Evolutionary conservation across 176 grass and related monocot species (phyloP), one percentile per base, ranked within the genome.

Genomic region (Avena eriantha): DNA sequence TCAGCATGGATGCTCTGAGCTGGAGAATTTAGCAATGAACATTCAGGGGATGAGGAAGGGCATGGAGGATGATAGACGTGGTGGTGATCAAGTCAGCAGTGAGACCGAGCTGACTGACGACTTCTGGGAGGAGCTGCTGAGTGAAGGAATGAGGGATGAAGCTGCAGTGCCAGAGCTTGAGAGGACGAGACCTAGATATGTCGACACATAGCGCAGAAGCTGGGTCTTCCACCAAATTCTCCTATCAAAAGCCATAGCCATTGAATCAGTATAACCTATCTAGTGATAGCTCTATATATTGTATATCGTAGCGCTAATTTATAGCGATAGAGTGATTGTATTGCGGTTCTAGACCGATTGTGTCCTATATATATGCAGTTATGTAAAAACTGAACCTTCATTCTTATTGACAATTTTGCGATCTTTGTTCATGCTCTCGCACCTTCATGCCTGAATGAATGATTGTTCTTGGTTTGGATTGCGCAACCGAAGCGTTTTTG

Each of bases 91-190:
- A 14, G 10, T 22, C 41, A 50, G 81, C n/a, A 23, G 31, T 8
- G 87, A 88, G 21, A 53, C 55, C 10, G 84, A 90, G 48, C 77
- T 89, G 31, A 91, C 84, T 4, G 81, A 89, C 2, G 91, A 90
- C 33, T 95, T 97, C 71, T 97, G 93, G 91, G 95, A 88, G 77
- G 96, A 92, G 63, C 77, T 95, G 24, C 68, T 95, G 31, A 90
- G 87, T 34, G 93, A 92, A 56, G 93, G 84, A 48, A 86, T 81
- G 58, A 82, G 34, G 36, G 81, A 91, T 53, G 87, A 87, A 45
- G 75, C 26, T 12, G 57, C 29, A 43, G 3, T 53, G 50, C 0
- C 69, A 59, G 73, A 39, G 83, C 12, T 83, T 16, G 70, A 85
- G 81, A 83, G 34, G 81, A 83, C 26, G 60, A 69, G 4, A 12